Evolutionary conservation across 768 basidiomycete genomes (phyloP).

Genomic region (Naganishia vishniacii): DNA sequence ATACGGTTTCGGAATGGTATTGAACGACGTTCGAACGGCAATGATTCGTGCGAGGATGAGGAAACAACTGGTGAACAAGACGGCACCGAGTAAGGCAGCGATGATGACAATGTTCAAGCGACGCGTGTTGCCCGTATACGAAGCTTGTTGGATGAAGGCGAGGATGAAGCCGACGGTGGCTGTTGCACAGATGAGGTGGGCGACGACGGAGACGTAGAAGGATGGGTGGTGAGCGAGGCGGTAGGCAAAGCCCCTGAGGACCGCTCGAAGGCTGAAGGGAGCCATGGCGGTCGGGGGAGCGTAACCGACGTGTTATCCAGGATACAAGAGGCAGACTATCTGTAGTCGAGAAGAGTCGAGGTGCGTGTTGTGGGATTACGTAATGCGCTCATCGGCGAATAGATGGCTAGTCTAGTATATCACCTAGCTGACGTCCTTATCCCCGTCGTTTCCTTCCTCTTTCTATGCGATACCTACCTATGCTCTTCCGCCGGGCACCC

Average conservation of each 20-base stretch:
- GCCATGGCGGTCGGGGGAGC: neutral
- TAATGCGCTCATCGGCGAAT: too few species aligned
- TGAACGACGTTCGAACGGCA: constrained; percentile 32
- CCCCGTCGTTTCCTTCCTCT: neutral
- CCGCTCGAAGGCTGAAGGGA: constrained; percentile 10
- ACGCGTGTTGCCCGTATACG: constrained; percentile 18
- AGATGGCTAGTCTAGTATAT: too few species aligned
- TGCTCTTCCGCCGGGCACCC: neutral
- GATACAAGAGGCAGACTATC: too few species aligned
- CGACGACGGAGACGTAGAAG: constrained; percentile 25
- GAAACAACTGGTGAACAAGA: constrained; percentile 29
- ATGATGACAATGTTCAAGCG: constrained; percentile 45
- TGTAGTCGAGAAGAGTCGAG: too few species aligned
- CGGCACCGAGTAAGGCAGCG: constrained; percentile 35
- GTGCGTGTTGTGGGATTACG: too few species aligned
- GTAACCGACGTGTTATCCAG: too few species aligned
- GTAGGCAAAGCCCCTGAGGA: constrained; percentile 11
- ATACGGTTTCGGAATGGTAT: constrained; percentile 48
- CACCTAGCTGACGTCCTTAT: too few species aligned
- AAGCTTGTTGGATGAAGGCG: constrained; percentile 26
- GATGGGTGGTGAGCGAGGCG: constrained; percentile 26
- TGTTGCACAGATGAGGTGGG: constrained; percentile 9
- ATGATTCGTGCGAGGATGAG: constrained; percentile 29
- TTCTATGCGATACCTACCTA: neutral
- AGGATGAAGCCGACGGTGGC: constrained; percentile 19